phyloP scores from a whole-genome alignment of 371 early-diverging fungal genomes.

The Syncephalastrum sp. region DNA sequence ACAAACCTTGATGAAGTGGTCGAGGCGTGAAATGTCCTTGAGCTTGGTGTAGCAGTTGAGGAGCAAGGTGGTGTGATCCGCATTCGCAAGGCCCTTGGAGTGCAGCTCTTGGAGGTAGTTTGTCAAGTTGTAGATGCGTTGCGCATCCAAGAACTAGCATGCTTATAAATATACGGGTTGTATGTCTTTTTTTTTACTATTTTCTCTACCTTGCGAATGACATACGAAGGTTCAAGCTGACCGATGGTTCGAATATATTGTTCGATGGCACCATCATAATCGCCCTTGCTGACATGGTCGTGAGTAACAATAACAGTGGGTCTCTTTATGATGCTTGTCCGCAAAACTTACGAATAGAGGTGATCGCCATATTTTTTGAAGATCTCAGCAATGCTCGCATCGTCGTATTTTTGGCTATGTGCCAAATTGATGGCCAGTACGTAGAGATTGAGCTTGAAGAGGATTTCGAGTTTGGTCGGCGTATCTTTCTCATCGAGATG shows the following conservation, averaged over 20 bases:
- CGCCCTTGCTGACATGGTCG: constrained; percentile 56
- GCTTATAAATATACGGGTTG: neutral
- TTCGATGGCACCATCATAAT: constrained; percentile 88
- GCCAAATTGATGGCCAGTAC: constrained; percentile 83
- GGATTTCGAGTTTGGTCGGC: constrained; percentile 79
- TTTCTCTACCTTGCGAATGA: constrained; percentile 78
- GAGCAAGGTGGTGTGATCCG: constrained; percentile 92
- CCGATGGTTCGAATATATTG: constrained; percentile 92
- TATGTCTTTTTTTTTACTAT: neutral
- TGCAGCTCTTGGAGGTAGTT: constrained; percentile 89
- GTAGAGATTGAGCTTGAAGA: constrained; percentile 87
- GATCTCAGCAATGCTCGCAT: constrained; percentile 81
- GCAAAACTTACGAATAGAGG: constrained; percentile 56
- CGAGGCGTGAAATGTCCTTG: constrained; percentile 77
- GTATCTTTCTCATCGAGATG: constrained; percentile 87
- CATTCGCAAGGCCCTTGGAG: constrained; percentile 78
- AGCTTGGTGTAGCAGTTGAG: constrained; percentile 97
- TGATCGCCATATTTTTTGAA: constrained; percentile 92
- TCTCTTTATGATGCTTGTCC: neutral
- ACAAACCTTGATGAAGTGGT: constrained; percentile 80
- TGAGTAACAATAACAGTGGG: too few species aligned
- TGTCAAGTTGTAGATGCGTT: constrained; percentile 86
- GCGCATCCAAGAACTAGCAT: constrained; percentile 83
- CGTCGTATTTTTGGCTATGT: constrained; percentile 71
- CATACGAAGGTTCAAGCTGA: constrained; percentile 92